Percentiles rank a stretch among this genome's conserved stretches.
Conservation (phyloP, 2,329 filamentous ascomycete species). For the Cordyceps militaris region DNA sequence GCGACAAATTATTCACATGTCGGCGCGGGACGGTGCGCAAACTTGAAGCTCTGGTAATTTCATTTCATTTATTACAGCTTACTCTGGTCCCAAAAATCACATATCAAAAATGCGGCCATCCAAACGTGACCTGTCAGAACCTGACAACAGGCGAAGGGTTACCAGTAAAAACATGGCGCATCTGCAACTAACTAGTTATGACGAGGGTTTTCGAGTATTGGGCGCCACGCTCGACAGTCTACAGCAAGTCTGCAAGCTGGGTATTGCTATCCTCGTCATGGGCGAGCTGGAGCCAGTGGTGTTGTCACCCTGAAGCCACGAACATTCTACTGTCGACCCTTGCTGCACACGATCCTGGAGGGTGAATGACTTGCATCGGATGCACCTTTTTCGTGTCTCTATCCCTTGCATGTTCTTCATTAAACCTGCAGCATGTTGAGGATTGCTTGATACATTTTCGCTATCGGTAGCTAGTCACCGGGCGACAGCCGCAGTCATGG, state of each 20-base stretch:
- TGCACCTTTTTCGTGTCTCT: not conserved
- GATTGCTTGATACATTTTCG: not conserved
- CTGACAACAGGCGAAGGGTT: not conserved
- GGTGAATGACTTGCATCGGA: not conserved
- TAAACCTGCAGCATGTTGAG: not conserved
- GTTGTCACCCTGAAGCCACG: not conserved
- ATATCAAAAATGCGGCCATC: not conserved
- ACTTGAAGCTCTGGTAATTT: not conserved
- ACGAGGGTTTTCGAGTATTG: not conserved
- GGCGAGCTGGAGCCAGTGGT: not conserved
- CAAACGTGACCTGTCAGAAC: constrained; percentile 9
- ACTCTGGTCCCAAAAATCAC: not conserved
- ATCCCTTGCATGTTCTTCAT: not conserved
- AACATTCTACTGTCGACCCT: too few species aligned
- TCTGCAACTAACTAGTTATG: not conserved
- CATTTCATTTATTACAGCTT: not conserved
- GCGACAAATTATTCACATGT: not conserved
- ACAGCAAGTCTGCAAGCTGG: not conserved
- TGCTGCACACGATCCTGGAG: not conserved
- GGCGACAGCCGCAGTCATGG: not conserved
- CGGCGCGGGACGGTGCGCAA: not conserved
- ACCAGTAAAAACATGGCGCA: not conserved
- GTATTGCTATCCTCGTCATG: not conserved
- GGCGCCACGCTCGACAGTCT: not conserved
- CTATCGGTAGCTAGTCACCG: not conserved